Conservation (phyloP, 2,329 filamentous ascomycete species). For the Calycina marina region DNA sequence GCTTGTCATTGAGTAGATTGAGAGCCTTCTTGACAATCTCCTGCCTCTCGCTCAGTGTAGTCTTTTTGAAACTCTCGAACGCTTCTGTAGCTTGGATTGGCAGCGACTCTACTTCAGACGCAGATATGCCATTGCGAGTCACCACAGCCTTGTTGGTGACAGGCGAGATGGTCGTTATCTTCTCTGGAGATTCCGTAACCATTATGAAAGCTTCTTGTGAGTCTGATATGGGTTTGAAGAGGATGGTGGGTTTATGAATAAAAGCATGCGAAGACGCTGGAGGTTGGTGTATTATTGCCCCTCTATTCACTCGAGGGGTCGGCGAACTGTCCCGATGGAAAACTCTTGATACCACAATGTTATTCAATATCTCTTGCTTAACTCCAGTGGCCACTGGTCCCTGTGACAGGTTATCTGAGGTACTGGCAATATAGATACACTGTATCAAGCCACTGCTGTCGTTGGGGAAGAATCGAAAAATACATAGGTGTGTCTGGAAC, state of each 20-base stretch:
- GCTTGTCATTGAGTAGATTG: slow-evolving; percentile 49
- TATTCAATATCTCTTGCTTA: too few relatives aligned
- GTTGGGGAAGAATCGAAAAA: too few relatives aligned
- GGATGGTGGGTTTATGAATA: too few relatives aligned
- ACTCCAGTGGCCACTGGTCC: too few relatives aligned
- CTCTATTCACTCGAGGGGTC: not conserved
- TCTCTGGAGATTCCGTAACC: slow-evolving; percentile 43
- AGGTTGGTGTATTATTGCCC: too few relatives aligned
- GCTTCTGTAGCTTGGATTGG: slow-evolving; percentile 58
- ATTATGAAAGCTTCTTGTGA: slow-evolving; percentile 2
- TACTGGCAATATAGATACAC: too few relatives aligned
- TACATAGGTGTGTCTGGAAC: too few relatives aligned
- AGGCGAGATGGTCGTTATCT: slow-evolving; percentile 71
- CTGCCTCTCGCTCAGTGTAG: slow-evolving; percentile 60
- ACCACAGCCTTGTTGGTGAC: slow-evolving; percentile 75
- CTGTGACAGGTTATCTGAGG: too few relatives aligned
- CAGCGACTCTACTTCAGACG: slow-evolving; percentile 55
- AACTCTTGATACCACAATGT: too few relatives aligned
- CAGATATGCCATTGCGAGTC: slow-evolving; percentile 60
- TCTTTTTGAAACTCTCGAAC: slow-evolving; percentile 65
- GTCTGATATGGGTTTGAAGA: slow-evolving; percentile 3
- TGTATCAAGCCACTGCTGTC: too few relatives aligned
- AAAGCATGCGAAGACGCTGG: too few relatives aligned
- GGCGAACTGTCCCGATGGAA: too few relatives aligned
- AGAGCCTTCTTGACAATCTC: slow-evolving; percentile 70